Evolutionary conservation across 1,284 basidiomycete genomes (phyloP).

Genomic region (Lignosus rhinocerotis): DNA sequence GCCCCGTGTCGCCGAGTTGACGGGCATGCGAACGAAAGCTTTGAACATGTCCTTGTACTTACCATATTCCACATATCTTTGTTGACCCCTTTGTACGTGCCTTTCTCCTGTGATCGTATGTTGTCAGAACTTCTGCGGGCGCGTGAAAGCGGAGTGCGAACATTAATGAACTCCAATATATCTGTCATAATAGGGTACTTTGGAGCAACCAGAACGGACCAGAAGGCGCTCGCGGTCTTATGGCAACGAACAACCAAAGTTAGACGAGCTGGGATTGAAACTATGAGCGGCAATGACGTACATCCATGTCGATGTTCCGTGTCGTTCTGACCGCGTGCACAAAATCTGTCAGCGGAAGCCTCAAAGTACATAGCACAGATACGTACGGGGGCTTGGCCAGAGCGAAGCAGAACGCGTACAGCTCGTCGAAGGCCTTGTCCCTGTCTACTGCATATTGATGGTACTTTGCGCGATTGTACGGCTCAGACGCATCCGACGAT

Average conservation of each 20-base stretch:
- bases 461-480: constrained; percentile 60
- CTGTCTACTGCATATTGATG: constrained; percentile 48
- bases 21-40: background rate
- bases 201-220: constrained; percentile 67
- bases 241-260: background rate
- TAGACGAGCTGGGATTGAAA: background rate
- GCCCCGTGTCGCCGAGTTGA: background rate
- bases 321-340: constrained; percentile 31
- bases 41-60: constrained; percentile 21
- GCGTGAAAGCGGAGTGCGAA: constrained; percentile 35
- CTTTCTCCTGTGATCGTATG: constrained; percentile 48
- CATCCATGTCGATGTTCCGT: constrained; percentile 79
- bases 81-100: constrained; percentile 70
- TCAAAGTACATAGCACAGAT: background rate
- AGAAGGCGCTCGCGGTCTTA: constrained; percentile 70
- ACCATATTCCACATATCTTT: constrained; percentile 87
- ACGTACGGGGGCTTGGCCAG: constrained; percentile 66
- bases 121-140: background rate
- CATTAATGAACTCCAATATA: constrained; percentile 63
- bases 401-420: constrained; percentile 69
- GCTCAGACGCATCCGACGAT: constrained; percentile 24
- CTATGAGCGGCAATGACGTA: constrained; percentile 31
- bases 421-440: constrained; percentile 54
- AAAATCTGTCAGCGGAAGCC: background rate
- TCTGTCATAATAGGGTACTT: constrained; percentile 64